Evolutionary conservation across 345 rosid genomes (phyloP).

Genomic region (Aethionema arabicum): DNA sequence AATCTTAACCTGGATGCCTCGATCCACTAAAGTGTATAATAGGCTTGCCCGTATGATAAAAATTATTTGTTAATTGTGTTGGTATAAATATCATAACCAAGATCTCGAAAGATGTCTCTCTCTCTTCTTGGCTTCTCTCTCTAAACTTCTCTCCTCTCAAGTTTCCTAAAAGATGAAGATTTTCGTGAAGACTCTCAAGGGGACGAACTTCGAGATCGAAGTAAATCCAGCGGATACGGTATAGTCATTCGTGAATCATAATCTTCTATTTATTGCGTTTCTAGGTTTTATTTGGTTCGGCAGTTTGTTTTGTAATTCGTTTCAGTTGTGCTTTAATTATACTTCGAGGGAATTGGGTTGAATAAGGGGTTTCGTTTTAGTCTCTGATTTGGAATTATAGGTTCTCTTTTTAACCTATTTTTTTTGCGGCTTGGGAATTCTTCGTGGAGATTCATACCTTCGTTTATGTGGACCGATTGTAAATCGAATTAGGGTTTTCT

Average conservation of each 20-base stretch:
- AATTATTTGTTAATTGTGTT: slow-evolving; percentile 13
- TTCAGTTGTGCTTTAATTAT: background rate
- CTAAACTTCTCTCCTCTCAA: slow-evolving; percentile 28
- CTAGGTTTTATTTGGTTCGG: slow-evolving; percentile 30
- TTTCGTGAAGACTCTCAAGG: slow-evolving; percentile 74
- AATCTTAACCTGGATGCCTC: background rate
- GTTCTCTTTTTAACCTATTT: slow-evolving; percentile 8
- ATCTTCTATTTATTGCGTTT: background rate
- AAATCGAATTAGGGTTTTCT: slow-evolving; percentile 35
- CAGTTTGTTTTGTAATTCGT: slow-evolving; percentile 4
- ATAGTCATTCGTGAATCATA: slow-evolving; percentile 2
- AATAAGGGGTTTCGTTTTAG: slow-evolving; percentile 11
- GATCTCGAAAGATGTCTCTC: slow-evolving; percentile 30
- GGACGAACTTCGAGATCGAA: slow-evolving; percentile 66
- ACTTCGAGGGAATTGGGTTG: background rate
- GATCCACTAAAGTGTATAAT: background rate
- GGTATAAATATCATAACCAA: slow-evolving; percentile 27
- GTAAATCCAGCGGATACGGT: slow-evolving; percentile 65
- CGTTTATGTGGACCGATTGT: slow-evolving; percentile 3
- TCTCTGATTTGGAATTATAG: slow-evolving; percentile 27
- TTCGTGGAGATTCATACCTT: slow-evolving; percentile 13
- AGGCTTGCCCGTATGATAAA: slow-evolving; percentile 1
- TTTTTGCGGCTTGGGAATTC: background rate
- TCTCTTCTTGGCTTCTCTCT: slow-evolving; percentile 36
- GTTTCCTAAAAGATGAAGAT: slow-evolving; percentile 57